Base-by-base conservation (phyloP, 768 basidiomycete species). In the Flagelloscypha sp. region DNA sequence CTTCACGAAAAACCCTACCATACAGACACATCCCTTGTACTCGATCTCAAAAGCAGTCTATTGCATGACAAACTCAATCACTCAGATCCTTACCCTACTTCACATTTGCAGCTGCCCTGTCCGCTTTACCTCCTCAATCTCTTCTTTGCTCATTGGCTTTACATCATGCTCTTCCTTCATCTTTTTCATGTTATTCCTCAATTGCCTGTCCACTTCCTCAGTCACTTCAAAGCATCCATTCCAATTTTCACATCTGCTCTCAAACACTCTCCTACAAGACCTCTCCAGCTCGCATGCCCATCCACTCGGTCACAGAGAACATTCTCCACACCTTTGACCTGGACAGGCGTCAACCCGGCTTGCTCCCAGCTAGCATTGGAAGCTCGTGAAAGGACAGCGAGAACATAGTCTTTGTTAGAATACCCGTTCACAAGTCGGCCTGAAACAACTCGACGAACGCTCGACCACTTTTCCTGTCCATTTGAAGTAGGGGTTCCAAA, bases 391-490 rank as follows among this genome's bases (percentile, higher is more conserved):
- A 76, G 57, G 16, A 75, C 61, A 9, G 67, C 72, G 31, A 78
- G 58, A 17, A 76, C 62, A 49, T 74, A 76, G 46, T 76, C 74
- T 22, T 67, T 50, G 37, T 45, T 51, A 12, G 66, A 60, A 49
- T 72, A 75, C 3, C 69, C 72, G 46, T 78, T 76, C 16, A 76
- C 68, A 6, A 76, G 47, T 24, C 74, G 55, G 10, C 74, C 74
- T 5, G 65, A 53, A 8, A 68, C 70, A 27, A 76, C 53, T 5
- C 72, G 56, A 2, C 74, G 61, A 13, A 68, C 58, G 19, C 62
- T 54, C 1, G 65, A 39, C 75, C 75, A 78, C 9, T 55, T 44
- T 4, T 37, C 45, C 12, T 50, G 42, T 40, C 71, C 64, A 5
- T 59, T 58, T 7, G 67, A 47, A 2, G 60, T 56, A 2, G 76